phyloP scores from a whole-genome alignment of 1,139 yeast species.

The Yamadazyma dendronema region DNA sequence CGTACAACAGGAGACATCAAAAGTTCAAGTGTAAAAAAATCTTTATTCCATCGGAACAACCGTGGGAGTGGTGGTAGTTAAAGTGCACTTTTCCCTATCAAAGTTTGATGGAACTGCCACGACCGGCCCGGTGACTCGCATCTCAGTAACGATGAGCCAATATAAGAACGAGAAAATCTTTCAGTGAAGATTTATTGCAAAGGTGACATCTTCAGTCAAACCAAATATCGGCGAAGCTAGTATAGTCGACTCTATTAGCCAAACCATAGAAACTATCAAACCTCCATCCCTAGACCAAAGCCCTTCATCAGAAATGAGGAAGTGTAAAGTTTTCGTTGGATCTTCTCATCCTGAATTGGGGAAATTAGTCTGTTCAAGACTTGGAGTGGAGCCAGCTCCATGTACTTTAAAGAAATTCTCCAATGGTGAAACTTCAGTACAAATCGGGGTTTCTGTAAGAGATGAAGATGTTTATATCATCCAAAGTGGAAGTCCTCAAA shows the following conservation, averaged over 20 bases:
- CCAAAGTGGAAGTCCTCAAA: slow-evolving; percentile 85
- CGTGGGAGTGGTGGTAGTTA: neutral
- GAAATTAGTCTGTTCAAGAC: slow-evolving; percentile 77
- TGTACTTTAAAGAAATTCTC: slow-evolving; percentile 88
- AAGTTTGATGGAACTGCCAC: neutral
- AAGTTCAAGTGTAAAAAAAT: neutral
- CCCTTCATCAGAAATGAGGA: slow-evolving; percentile 59
- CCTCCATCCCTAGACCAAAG: neutral
- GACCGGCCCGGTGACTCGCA: neutral
- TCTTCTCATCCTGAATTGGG: slow-evolving; percentile 96
- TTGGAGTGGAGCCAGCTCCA: slow-evolving; percentile 96
- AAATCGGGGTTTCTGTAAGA: slow-evolving; percentile 73
- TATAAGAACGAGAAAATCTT: slow-evolving; percentile 1
- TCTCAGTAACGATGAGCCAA: slow-evolving; percentile 1
- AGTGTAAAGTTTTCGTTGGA: slow-evolving; percentile 95
- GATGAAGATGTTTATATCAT: slow-evolving; percentile 87
- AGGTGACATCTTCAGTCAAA: slow-evolving; percentile 1
- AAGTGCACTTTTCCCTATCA: neutral
- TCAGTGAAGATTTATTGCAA: slow-evolving; percentile 1
- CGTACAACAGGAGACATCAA: too few relatives aligned
- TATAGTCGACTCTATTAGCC: slow-evolving; percentile 2
- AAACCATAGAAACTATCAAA: neutral
- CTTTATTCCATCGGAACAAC: neutral
- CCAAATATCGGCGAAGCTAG: neutral
- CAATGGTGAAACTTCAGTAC: slow-evolving; percentile 84